These are phyloP conservation scores for Ophiocordyceps camponoti-leonardi DNA, from an alignment of 2,329 filamentous ascomycete genomes.

Conservation along the genomic window DNA sequence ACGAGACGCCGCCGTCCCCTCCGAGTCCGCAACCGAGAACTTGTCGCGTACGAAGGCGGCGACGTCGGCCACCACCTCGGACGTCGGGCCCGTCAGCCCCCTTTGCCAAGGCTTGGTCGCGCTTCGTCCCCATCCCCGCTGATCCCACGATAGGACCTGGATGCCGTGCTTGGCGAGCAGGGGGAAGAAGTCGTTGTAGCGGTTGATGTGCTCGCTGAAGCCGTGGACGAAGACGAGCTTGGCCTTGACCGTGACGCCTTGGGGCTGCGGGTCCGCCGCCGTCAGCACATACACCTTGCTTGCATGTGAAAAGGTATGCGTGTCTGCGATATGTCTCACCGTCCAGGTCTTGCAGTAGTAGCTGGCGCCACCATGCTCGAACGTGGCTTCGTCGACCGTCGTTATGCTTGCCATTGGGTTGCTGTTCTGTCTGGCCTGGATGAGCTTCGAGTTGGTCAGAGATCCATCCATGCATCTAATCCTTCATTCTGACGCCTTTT, in stretches of 20 bases:
- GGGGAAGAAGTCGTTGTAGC: conserved; percentile 60
- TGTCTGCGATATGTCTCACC: conserved; percentile 20
- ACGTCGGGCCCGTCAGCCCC: conserved; percentile 59
- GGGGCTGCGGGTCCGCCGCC: not conserved
- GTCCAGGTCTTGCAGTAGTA: conserved; percentile 43
- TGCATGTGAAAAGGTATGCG: not conserved
- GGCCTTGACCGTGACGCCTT: conserved; percentile 32
- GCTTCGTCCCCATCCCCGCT: conserved; percentile 74
- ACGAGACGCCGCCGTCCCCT: not conserved
- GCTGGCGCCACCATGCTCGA: conserved; percentile 24
- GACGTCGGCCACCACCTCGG: conserved; percentile 59
- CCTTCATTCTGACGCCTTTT: too few species aligned
- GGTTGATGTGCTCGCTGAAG: conserved; percentile 71
- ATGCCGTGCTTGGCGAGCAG: conserved; percentile 54
- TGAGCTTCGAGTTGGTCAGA: too few species aligned
- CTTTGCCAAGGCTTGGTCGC: conserved; percentile 42
- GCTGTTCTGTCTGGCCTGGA: too few species aligned
- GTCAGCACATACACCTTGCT: not conserved
- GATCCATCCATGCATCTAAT: too few species aligned
- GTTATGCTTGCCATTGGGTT: conserved; percentile 10
- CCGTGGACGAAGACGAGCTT: conserved; percentile 75
- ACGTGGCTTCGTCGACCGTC: conserved; percentile 31
- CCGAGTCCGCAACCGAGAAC: conserved; percentile 18
- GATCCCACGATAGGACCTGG: conserved; percentile 63
- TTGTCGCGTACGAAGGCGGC: conserved; percentile 53